Percentiles rank a stretch among this genome's conserved stretches.
Conservation (phyloP, 2,329 filamentous ascomycete species). For the Zymoseptoria tritici region DNA sequence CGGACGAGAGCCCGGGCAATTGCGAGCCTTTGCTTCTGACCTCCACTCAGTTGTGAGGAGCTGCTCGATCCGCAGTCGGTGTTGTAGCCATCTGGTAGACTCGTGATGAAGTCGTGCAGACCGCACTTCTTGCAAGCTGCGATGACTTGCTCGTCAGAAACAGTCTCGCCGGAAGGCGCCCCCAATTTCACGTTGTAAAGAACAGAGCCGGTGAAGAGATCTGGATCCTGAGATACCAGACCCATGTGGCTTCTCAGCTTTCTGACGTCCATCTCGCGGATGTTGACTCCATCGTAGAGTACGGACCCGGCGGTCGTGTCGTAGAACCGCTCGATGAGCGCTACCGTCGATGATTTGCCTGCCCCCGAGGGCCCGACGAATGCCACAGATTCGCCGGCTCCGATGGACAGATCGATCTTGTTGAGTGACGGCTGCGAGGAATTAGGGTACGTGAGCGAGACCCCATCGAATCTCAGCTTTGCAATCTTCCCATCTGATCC, state of each 20-base stretch:
- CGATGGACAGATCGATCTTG: conserved; percentile 42
- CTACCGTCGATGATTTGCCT: conserved; percentile 40
- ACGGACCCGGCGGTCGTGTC: conserved; percentile 35
- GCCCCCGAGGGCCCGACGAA: conserved; percentile 41
- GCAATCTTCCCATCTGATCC: conserved; percentile 1
- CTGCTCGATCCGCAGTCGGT: conserved; percentile 39
- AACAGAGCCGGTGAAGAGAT: conserved; percentile 40
- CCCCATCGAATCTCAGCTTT: conserved; percentile 29
- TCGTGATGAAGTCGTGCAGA: conserved; percentile 42
- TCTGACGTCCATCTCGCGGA: conserved; percentile 32
- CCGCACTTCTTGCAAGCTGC: conserved; percentile 37
- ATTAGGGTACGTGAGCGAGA: conserved; percentile 35
- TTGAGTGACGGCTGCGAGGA: conserved; percentile 36
- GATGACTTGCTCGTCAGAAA: conserved; percentile 25
- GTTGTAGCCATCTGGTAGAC: conserved; percentile 41
- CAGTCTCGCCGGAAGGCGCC: conserved; percentile 17
- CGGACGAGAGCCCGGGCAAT: conserved; percentile 41
- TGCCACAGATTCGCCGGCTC: conserved; percentile 46
- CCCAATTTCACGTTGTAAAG: conserved; percentile 39
- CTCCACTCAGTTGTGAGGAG: conserved; percentile 35
- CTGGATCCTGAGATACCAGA: conserved; percentile 40
- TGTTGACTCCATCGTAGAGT: conserved; percentile 36
- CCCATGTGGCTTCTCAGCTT: conserved; percentile 34
- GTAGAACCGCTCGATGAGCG: conserved; percentile 42
- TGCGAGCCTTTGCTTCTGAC: conserved; percentile 40